Base-by-base conservation (phyloP, 371 early-diverging fungal species). In the Choanephora cucurbitarum region DNA sequence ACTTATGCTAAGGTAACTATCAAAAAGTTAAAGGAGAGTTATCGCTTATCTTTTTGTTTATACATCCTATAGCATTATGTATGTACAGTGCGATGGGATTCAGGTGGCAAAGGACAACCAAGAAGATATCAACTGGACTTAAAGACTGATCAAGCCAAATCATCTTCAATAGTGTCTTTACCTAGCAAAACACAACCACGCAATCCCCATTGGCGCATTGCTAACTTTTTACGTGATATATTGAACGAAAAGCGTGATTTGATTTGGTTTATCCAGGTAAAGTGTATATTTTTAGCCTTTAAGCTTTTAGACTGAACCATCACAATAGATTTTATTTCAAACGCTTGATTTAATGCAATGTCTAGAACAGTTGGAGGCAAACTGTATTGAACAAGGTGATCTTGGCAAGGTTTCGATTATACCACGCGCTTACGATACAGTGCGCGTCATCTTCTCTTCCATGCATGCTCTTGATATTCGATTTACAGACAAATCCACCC, bases 361-460 rank as follows among this genome's bases (percentile, higher is more conserved):
- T 43, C 54, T 78, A 2, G 79, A 78, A 45, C 64, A 60, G 15
- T 41, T 78, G 9, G 73, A 78, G 33, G 55, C 58, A 9, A 66
- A 60, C 5, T 64, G 57, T 57, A 57, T 60, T 34, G 58, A 62
- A 55, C 47, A 62, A 19, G 75, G 75, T 11, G 52, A 66, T 18
- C 55, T 78, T 58, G 69, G 73, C 47, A 64, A 64, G 39, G 33
- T 83, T 28, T 77, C 81, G 11, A 74, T 83, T 55, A 75, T 83
- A 42, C 84, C 84, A 21, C 81, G 79, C 23, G 69, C 78, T 21
- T 74, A 69, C 21, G 77, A 81, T 46, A 68, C 79, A 32, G 75
- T 80, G 40, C 79, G 84, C 28, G 67, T 83, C n/a, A 68, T 83
- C 37, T 81, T 74, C 61, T 73, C 80, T 48, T 69, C 84, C 49